Evolutionary conservation across 805 yeast species (phyloP), one percentile per base, ranked within the genome.

Genomic region (Candida jianshihensis): DNA sequence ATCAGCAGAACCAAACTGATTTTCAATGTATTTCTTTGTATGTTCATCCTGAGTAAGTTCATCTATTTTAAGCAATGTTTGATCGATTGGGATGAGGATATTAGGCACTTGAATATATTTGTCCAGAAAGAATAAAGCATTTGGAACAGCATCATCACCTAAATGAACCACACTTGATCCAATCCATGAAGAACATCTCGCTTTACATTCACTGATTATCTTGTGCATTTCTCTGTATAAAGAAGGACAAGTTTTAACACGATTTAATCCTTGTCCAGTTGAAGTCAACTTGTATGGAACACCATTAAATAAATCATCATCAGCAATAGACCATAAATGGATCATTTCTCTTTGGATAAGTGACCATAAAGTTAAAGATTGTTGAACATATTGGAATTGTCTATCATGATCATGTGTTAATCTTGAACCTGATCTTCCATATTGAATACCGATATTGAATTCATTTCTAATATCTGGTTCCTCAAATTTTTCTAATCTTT

Each of bases 141-240:
- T 83, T 3, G 94, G 94, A 5, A 83, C 94, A 2, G 89, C 83
- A 48, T 78, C 81, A 56, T 83, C 94, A 28, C 92, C 94, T 14
- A 84, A 52, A 57, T 83, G 94, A 18, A 83, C 82, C 17, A 81
- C 90, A 13, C 83, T 75, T 5, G 86, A 77, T 2, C 94, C 94
- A 24, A 83, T 80, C 90, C 92, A 83, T 3, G 71, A 61, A 4
- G 80, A 73, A 17, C 83, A 73, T 33, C 67, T 66, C 21, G 63
- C 56, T 50, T 83, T 84, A 31, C 83, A 83, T 39, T 77, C 78
- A n/a, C 68, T 57, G 33, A 83, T 64, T 40, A 84, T 75, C 40
- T 66, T 69, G 46, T 80, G 80, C 89, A 84, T 84, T 36, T 77
- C 77, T 36, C 81, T 69, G 55, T 76, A 70, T 21, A 83, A 68